phyloP scores from a whole-genome alignment of 805 yeast species.

The Teunomyces kruisii region DNA sequence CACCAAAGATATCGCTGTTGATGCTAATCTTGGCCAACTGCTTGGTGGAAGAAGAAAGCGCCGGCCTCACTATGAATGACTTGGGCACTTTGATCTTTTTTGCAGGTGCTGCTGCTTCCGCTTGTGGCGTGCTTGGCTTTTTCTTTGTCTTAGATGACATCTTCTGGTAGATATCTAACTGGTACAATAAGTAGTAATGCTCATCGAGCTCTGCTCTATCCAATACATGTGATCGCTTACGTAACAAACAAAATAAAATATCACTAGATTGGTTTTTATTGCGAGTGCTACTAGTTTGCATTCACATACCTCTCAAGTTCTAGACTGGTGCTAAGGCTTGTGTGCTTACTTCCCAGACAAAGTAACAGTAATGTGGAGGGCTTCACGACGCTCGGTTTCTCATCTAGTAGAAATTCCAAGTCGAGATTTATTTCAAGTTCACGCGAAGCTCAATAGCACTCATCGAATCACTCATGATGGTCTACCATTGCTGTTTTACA shows the following conservation, averaged over 20 bases:
- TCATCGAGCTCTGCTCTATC: background rate
- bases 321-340: too few relatives aligned
- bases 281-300: background rate
- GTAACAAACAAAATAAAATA: background rate
- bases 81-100: conserved; percentile 43
- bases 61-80: conserved; percentile 40
- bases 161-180: background rate
- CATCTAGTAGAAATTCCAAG: conserved; percentile 14
- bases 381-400: background rate
- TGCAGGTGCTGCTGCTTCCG: conserved; percentile 16
- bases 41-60: conserved; percentile 8
- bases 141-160: conserved; percentile 27
- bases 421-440: conserved; percentile 19
- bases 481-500: conserved; percentile 13
- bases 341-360: background rate
- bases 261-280: background rate
- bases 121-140: conserved; percentile 20
- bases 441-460: conserved; percentile 11
- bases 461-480: conserved; percentile 13
- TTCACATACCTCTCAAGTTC: too few relatives aligned
- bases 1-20: conserved; percentile 45
- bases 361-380: background rate
- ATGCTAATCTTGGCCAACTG: conserved; percentile 34
- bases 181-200: background rate
- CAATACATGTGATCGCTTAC: background rate